Evolutionary conservation across 176 grass and related monocot genomes (phyloP).

Genomic region (Musa schizocarpa): DNA sequence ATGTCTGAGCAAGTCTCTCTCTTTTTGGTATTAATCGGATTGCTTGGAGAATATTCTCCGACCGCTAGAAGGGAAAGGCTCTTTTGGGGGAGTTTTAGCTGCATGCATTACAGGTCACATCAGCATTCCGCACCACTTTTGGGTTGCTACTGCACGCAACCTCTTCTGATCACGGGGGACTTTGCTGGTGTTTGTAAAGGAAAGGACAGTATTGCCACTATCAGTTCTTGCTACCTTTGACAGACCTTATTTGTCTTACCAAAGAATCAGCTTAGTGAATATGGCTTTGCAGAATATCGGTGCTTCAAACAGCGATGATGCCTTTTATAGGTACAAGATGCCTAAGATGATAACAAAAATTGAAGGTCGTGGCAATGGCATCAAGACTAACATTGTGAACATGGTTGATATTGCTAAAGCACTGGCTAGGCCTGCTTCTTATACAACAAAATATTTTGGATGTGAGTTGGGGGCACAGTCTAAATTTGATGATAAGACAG

Average conservation of each 20-base stretch:
- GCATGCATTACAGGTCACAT: slow-evolving; percentile 36
- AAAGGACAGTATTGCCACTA: background rate
- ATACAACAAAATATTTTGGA: slow-evolving; percentile 14
- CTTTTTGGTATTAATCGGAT: slow-evolving; percentile 41
- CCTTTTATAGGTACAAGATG: slow-evolving; percentile 97
- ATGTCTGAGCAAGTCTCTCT: slow-evolving; percentile 46
- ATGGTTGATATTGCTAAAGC: slow-evolving; percentile 12
- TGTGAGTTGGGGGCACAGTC: slow-evolving; percentile 9
- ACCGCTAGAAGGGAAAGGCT: slow-evolving; percentile 33
- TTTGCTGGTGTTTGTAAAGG: background rate
- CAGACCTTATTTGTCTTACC: background rate
- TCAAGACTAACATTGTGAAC: slow-evolving; percentile 14
- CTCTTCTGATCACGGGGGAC: background rate
- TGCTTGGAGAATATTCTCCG: slow-evolving; percentile 48
- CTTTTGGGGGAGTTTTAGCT: slow-evolving; percentile 4
- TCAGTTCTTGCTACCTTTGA: background rate
- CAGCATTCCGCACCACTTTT: background rate
- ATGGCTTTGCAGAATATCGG: slow-evolving; percentile 90
- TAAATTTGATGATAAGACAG: slow-evolving; percentile 6
- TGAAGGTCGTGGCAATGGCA: slow-evolving; percentile 59
- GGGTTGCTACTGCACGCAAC: slow-evolving; percentile 21
- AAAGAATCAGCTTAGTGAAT: background rate
- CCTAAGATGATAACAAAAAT: slow-evolving; percentile 78
- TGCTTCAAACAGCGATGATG: slow-evolving; percentile 71
- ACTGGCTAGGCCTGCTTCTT: slow-evolving; percentile 1